These are phyloP conservation scores for Endoconidiophora laricicola DNA, from an alignment of 2,329 filamentous ascomycete genomes.

Conservation along the genomic window DNA sequence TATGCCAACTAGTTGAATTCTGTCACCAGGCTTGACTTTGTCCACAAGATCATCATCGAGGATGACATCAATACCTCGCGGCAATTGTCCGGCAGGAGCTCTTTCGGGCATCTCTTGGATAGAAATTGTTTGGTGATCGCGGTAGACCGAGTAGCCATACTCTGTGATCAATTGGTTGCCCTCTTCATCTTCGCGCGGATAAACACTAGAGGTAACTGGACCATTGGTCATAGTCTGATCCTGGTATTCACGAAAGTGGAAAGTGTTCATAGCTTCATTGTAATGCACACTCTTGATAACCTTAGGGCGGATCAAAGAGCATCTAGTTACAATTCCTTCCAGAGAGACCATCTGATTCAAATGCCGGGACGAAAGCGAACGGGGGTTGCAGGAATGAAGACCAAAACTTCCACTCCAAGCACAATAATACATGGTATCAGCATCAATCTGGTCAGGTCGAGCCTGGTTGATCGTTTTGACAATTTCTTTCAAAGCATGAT, in stretches of 20 bases:
- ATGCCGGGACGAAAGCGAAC: slow-evolving; percentile 74
- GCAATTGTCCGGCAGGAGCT: slow-evolving; percentile 86
- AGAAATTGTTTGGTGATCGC: slow-evolving; percentile 93
- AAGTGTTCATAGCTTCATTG: slow-evolving; percentile 72
- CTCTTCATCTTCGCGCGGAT: slow-evolving; percentile 83
- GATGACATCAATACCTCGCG: slow-evolving; percentile 88
- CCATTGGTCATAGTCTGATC: slow-evolving; percentile 97
- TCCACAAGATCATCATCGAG: slow-evolving; percentile 94
- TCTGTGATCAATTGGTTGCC: slow-evolving; percentile 87
- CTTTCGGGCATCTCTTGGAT: slow-evolving; percentile 99
- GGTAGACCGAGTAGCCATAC: slow-evolving; percentile 88
- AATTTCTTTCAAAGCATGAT: slow-evolving; percentile 76
- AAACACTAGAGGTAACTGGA: slow-evolving; percentile 76
- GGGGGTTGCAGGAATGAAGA: slow-evolving; percentile 83
- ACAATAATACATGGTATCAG: slow-evolving; percentile 83
- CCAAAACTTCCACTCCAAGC: slow-evolving; percentile 96
- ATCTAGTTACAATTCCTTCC: slow-evolving; percentile 93
- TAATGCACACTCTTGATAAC: slow-evolving; percentile 98
- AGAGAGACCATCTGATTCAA: slow-evolving; percentile 95
- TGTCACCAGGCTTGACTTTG: slow-evolving; percentile 83
- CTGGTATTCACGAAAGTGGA: slow-evolving; percentile 77
- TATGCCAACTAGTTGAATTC: slow-evolving; percentile 92
- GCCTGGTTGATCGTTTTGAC: slow-evolving; percentile 64
- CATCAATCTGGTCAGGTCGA: slow-evolving; percentile 55
- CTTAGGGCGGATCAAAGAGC: slow-evolving; percentile 87